Conservation (phyloP, 169 alveolate genomes). For the Plasmodium malariae region DNA sequence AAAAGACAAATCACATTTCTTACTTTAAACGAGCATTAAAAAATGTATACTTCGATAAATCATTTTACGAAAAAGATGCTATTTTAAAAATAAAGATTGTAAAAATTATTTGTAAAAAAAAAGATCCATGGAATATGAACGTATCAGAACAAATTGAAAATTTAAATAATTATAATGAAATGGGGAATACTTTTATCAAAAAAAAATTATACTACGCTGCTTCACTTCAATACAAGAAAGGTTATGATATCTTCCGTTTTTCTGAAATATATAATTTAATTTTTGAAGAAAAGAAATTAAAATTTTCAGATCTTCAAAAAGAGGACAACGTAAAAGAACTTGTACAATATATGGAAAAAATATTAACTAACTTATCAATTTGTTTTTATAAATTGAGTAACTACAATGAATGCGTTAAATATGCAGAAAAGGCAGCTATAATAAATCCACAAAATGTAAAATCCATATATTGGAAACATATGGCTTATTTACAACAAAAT, state of each 20-base stretch:
- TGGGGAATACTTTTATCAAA: constrained; percentile 59
- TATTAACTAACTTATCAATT: constrained; percentile 64
- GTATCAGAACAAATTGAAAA: constrained; percentile 65
- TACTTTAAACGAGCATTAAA: constrained; percentile 24
- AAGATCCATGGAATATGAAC: constrained; percentile 77
- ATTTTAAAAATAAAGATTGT: constrained; percentile 68
- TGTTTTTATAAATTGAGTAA: constrained; percentile 52
- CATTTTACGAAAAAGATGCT: constrained; percentile 58
- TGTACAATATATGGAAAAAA: constrained; percentile 23
- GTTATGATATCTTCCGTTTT: constrained; percentile 58
- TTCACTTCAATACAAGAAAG: constrained; percentile 67
- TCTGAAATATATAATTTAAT: constrained; percentile 56
- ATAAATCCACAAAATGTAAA: constrained; percentile 71
- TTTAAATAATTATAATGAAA: constrained; percentile 57
- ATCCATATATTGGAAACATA: constrained; percentile 72
- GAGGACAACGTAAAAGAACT: constrained; percentile 13
- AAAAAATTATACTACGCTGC: constrained; percentile 55
- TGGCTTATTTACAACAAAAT: constrained; percentile 67
- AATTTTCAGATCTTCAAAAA: background rate
- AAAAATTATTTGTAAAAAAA: constrained; percentile 74
- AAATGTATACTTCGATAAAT: constrained; percentile 59
- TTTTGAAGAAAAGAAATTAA: constrained; percentile 69
- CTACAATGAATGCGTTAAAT: constrained; percentile 55
- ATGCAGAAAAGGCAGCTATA: constrained; percentile 50
- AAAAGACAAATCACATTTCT: background rate